Conservation (phyloP, 106 monocot genomes). For the Agapanthus africanus region DNA sequence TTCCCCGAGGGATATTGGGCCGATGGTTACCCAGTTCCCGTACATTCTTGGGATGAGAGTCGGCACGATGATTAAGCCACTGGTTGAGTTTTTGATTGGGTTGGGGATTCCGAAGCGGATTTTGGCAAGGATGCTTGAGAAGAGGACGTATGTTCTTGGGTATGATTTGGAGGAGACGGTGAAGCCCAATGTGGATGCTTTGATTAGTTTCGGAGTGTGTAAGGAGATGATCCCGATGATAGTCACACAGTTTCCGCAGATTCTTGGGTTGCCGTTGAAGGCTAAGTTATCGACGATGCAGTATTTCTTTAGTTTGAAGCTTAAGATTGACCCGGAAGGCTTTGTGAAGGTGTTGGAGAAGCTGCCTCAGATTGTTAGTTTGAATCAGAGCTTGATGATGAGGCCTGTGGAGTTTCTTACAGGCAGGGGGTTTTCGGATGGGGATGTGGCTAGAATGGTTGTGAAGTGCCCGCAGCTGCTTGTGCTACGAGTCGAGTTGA, state of each 20-base stretch:
- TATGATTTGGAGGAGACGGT: slow-evolving; percentile 67
- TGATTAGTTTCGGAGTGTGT: slow-evolving; percentile 55
- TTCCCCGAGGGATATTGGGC: slow-evolving; percentile 56
- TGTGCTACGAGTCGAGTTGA: slow-evolving; percentile 42
- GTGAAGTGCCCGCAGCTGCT: slow-evolving; percentile 77
- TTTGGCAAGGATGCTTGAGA: slow-evolving; percentile 73
- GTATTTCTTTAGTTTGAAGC: slow-evolving; percentile 57
- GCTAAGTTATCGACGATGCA: slow-evolving; percentile 64
- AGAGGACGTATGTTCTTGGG: slow-evolving; percentile 71
- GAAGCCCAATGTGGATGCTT: slow-evolving; percentile 63
- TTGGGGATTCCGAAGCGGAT: slow-evolving; percentile 53
- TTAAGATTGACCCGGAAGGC: slow-evolving; percentile 56
- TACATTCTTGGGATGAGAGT: slow-evolving; percentile 80
- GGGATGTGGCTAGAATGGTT: slow-evolving; percentile 65
- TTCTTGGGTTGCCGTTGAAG: slow-evolving; percentile 68
- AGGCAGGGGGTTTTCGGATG: slow-evolving; percentile 38
- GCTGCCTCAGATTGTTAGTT: slow-evolving; percentile 80
- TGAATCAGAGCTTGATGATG: slow-evolving; percentile 47
- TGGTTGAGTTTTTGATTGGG: slow-evolving; percentile 57
- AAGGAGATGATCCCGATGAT: slow-evolving; percentile 45
- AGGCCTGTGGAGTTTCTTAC: slow-evolving; percentile 72
- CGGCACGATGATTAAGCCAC: slow-evolving; percentile 81
- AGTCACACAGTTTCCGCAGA: slow-evolving; percentile 52
- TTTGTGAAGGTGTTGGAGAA: slow-evolving; percentile 68
- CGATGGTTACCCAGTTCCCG: slow-evolving; percentile 57